Base-by-base conservation (phyloP, 495 filamentous ascomycete species). In the Annulohypoxylon maeteangense region DNA sequence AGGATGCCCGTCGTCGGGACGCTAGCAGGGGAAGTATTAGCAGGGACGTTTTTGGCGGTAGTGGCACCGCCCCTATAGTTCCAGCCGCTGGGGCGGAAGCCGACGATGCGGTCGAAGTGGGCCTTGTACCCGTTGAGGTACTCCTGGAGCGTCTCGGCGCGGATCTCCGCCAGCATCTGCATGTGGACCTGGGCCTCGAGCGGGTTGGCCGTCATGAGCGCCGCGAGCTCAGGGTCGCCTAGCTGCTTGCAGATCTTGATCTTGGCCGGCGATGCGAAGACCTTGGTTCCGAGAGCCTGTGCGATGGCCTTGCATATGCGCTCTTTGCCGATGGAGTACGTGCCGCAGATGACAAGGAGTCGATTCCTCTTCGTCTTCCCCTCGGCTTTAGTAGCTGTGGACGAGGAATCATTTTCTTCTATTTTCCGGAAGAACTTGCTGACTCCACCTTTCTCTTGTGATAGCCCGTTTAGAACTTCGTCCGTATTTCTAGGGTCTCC, bases 301-400 rank as follows among this genome's bases (percentile, higher is more conserved):
- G 95, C 95, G 65, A 98, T 95, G 60, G 93, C 95, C 18, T 96
- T 80, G 78, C 95, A 98, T 74, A 99, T 92, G 60, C 93, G 90
- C 78, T 99, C 95, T 82, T 99, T 99, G 78, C 95, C 95, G 71
- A 99, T 99, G 65, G 89, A 93, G 82, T 99, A 99, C 2, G 95
- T 99, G 60, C 95, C 95, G 67, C 97, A 93, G 7, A 99, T 88
- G 18, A 99, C 91, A 1, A 99, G 86, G 7, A 99, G 86, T 20
- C 93, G 89, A 45, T 77, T 57, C 18, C 72, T 76, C n/a, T 36
- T 44, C 3, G 65, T 25, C 18, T 47, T 54, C 36, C 29, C 40
- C 44, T 70, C 55, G 56, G 65, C 45, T 44, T 69, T 65, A 18
- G 29, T 40, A 31, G 25, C 22, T 22, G 68, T 4, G 22, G 65